A percentile compares a stretch with the other conserved stretches of the same genome.
phyloP scores from a whole-genome alignment of 2,329 filamentous ascomycete genomes.

The Xylariaceae sp. region DNA sequence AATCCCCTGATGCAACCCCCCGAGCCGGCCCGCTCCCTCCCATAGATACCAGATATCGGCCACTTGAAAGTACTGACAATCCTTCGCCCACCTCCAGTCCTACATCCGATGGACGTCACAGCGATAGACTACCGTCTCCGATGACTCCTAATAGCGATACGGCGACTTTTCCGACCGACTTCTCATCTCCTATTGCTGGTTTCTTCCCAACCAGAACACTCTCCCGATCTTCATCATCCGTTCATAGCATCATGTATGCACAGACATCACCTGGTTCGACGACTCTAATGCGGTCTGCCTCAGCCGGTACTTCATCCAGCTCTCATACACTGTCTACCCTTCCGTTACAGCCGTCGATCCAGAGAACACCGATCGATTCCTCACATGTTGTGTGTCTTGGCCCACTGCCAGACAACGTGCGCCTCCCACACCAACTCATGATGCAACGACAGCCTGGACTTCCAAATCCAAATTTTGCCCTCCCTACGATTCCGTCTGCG shows the following conservation, averaged over 20 bases:
- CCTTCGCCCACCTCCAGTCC: conserved; percentile 32
- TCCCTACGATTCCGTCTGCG: conserved; percentile 24
- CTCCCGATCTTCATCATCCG: conserved; percentile 25
- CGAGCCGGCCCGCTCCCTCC: conserved; percentile 4
- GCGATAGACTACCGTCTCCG: conserved; percentile 45
- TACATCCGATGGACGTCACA: conserved; percentile 34
- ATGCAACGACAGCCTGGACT: conserved; percentile 27
- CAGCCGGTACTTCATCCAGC: conserved; percentile 24
- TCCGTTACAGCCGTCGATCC: conserved; percentile 35
- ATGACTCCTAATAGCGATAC: conserved; percentile 47
- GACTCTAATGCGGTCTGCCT: conserved; percentile 28
- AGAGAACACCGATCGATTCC: conserved; percentile 51
- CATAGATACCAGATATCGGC: conserved; percentile 32
- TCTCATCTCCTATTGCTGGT: conserved; percentile 44
- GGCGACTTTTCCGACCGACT: conserved; percentile 36
- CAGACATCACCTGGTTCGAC: conserved; percentile 22
- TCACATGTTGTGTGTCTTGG: conserved; percentile 55
- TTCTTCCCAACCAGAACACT: conserved; percentile 32
- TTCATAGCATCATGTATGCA: conserved; percentile 25
- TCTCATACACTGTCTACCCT: conserved; percentile 18
- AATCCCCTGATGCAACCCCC: not conserved
- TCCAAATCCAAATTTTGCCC: conserved; percentile 25
- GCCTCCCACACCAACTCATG: conserved; percentile 33
- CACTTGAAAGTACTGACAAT: conserved; percentile 31
- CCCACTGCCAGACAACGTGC: conserved; percentile 49